Conservation (phyloP, 306 rosid species). For the Canavalia gladiata region DNA sequence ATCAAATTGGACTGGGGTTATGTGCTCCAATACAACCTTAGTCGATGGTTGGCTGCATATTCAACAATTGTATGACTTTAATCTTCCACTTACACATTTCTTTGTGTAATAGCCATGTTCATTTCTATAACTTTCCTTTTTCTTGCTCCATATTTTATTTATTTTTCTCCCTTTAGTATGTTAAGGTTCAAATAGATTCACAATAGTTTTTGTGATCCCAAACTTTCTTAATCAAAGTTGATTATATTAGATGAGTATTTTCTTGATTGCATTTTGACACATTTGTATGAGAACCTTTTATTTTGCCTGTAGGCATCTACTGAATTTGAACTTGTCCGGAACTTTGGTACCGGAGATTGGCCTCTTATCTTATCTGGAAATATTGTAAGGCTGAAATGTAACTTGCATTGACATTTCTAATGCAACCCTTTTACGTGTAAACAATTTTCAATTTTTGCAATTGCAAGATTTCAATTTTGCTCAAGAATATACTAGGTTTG, state of each 20-base stretch:
- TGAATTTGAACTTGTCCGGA: constrained; percentile 72
- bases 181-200: constrained; percentile 2
- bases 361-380: constrained; percentile 60
- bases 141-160: background rate
- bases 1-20: constrained; percentile 80
- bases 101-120: background rate
- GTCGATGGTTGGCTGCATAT: constrained; percentile 69
- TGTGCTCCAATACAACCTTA: constrained; percentile 60
- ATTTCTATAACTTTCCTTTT: constrained; percentile 18
- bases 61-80: constrained; percentile 65
- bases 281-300: constrained; percentile 10
- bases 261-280: constrained; percentile 14
- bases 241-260: background rate
- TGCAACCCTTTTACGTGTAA: background rate
- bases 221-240: constrained; percentile 11
- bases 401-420: constrained; percentile 23
- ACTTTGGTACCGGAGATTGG: constrained; percentile 80
- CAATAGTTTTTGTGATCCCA: background rate
- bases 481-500: constrained; percentile 39
- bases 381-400: constrained; percentile 64
- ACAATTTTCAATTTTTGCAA: constrained; percentile 4
- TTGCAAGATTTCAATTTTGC: constrained; percentile 14
- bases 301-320: constrained; percentile 74
- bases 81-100: background rate
- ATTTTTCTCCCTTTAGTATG: constrained; percentile 11